Evolutionary conservation across 345 rosid species (phyloP).

Genomic region (Populus simonii): DNA sequence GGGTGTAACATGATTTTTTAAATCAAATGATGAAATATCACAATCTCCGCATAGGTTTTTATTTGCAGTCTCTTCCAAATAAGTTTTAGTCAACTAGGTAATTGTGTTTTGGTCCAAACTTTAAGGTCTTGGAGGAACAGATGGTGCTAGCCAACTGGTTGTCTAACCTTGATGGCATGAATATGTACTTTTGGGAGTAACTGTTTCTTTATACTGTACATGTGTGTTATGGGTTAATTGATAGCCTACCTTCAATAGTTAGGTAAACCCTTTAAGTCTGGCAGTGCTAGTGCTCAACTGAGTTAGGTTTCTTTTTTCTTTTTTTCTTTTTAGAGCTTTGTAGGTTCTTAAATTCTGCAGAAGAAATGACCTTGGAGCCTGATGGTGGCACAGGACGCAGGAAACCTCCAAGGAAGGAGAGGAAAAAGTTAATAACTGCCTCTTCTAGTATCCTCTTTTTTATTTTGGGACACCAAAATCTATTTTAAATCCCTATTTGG

Average conservation of each 20-base stretch:
- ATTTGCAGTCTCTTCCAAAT: neutral
- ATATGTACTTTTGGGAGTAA: neutral
- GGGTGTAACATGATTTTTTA: neutral
- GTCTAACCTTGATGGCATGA: neutral
- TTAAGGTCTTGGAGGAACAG: neutral
- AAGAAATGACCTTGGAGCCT: conserved; percentile 29
- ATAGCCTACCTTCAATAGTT: neutral
- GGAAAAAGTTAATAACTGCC: conserved; percentile 42
- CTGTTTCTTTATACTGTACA: neutral
- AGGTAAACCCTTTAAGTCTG: conserved; percentile 7
- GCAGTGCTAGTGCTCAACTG: conserved; percentile 27
- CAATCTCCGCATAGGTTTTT: neutral
- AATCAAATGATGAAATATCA: neutral
- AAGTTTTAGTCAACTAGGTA: neutral
- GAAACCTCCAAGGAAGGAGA: conserved; percentile 59
- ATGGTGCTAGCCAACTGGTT: neutral
- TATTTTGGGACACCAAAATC: neutral
- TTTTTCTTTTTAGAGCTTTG: conserved; percentile 48
- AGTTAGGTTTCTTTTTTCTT: conserved; percentile 22
- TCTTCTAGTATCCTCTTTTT: conserved; percentile 44
- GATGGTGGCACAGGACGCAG: conserved; percentile 35
- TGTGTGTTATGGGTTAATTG: neutral
- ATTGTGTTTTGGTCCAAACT: neutral
- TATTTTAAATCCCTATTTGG: neutral
- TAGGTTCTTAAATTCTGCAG: conserved; percentile 35